Base-by-base conservation (phyloP, 192 early-diverging fungal species). In the Paraglomus brasilianum region DNA sequence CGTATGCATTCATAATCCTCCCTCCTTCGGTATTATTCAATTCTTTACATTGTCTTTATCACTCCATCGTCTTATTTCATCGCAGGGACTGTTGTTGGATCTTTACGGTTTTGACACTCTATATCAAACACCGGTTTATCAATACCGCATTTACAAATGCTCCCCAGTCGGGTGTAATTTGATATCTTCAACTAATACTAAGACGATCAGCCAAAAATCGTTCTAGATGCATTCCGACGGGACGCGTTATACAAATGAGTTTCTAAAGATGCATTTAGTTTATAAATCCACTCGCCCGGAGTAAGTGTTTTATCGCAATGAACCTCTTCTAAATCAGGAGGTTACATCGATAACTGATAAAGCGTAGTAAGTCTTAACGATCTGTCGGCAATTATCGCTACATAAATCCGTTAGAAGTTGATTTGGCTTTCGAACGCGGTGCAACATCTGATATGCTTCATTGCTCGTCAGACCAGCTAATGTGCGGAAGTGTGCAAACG, bases 161-260 rank as follows among this genome's bases (percentile, higher is more conserved):
- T n/a, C n/a, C n/a, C n/a, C n/a, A n/a, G n/a, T n/a, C n/a, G n/a
- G n/a, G n/a, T n/a, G n/a, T n/a, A n/a, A n/a, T n/a, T n/a, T n/a
- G n/a, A n/a, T n/a, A n/a, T n/a, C n/a, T n/a, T n/a, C n/a, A n/a
- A n/a, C n/a, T n/a, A n/a, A n/a, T n/a, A n/a, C 42, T 43, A 43
- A 63, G 1, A 45, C 5, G 5, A 15, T 62, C 43, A 63, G 60
- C 14, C 14, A 63, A 15, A 22, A 43, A 63, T 19, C 43, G 8
- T 63, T 45, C 60, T 43, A 63, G 60, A 63, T 45, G 19, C 15
- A 63, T 63, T 63, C 6, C 3, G 0, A n/a, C n/a, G 3, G 30
- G 60, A 63, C 21, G n/a, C 42, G 9, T 63, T 63, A 45, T 63
- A 46, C 19, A 63, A 1, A 45, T 63, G 44, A 63, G 44, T 63